Evolutionary conservation across 148 eudicot genomes (phyloP), one percentile per base, ranked within the genome.

Genomic region (Camellia granthamiana): DNA sequence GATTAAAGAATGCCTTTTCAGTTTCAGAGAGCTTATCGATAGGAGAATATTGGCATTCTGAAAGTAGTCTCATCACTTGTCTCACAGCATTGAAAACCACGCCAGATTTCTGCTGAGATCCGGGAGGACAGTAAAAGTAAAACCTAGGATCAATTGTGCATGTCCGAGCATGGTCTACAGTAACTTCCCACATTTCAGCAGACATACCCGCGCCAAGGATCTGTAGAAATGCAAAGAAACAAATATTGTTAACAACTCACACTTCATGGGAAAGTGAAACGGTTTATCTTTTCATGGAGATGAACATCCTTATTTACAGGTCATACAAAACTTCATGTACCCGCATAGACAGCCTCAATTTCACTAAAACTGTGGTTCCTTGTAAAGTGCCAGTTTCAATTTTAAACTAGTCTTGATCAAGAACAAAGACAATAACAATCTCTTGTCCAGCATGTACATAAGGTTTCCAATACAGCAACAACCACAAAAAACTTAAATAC

Each of bases 131-230:
- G 75, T 93, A 90, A 79, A 86, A 75, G 83, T 83, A 87, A 59
- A 90, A 82, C 72, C 79, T 84, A 30, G 90, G 77, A 83, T 91
- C 97, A 52, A 93, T 66, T 43, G 85, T 88, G 80, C 97, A 91
- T 60, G 91, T 90, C 72, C 83, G 89, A 76, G 97, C 95, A 86
- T 91, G 93, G 51, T 89, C 95, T 66, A 86, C 80, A 11, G 93
- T 82, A 61, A 83, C 86, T 23, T 91, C 97, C 97, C 97, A 93
- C 95, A 89, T 88, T 82, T 90, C 90, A 76, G 94, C 83, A 79
- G 92, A 92, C 97, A 92, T 92, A 72, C 92, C 95, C 43, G 91
- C 80, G 78, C 95, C 97, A 76, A 91, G 88, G 79, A 93, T 85
- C 97, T 93, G 87, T 69, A 83, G 58, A 52, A 56, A 74, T 65